Percentiles rank a stretch among this genome's conserved stretches.
phyloP scores from a whole-genome alignment of 2,329 filamentous ascomycete genomes.

The Diaporthe nobilis region DNA sequence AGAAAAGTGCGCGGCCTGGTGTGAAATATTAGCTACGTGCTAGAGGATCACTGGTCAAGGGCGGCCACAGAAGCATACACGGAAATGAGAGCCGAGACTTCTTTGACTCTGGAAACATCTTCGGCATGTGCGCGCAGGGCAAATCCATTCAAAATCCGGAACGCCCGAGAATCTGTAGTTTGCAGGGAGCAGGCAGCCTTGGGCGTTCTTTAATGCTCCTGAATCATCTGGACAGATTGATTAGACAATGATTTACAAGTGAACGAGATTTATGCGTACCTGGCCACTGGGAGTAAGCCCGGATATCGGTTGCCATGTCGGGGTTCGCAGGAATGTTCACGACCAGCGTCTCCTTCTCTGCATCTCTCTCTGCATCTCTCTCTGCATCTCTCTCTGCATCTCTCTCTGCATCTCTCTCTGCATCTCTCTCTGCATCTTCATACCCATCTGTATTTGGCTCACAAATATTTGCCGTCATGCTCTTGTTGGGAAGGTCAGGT shows the following conservation, averaged over 20 bases:
- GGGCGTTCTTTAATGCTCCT: neutral
- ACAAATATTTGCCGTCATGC: too few relatives aligned
- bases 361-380: too few relatives aligned
- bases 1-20: slow-evolving; percentile 1
- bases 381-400: too few relatives aligned
- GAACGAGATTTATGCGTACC: neutral
- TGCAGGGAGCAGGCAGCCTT: slow-evolving; percentile 27
- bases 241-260: neutral
- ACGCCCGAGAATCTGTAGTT: neutral
- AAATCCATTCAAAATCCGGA: slow-evolving; percentile 33
- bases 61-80: neutral
- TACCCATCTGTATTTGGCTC: too few relatives aligned
- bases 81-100: slow-evolving; percentile 10
- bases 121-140: slow-evolving; percentile 24
- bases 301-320: slow-evolving; percentile 29
- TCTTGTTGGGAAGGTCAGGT: too few relatives aligned
- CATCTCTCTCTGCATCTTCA: too few relatives aligned
- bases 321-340: neutral
- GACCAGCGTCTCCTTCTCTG: too few relatives aligned
- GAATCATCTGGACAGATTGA: neutral
- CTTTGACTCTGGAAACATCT: neutral
- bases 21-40: neutral
- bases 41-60: too few relatives aligned
- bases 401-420: too few relatives aligned
- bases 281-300: slow-evolving; percentile 37